A percentile compares a stretch with the other conserved stretches of the same genome.
Evolutionary conservation across 352 stramenopile species (phyloP).

Genomic region (Phytophthora hybrid): DNA sequence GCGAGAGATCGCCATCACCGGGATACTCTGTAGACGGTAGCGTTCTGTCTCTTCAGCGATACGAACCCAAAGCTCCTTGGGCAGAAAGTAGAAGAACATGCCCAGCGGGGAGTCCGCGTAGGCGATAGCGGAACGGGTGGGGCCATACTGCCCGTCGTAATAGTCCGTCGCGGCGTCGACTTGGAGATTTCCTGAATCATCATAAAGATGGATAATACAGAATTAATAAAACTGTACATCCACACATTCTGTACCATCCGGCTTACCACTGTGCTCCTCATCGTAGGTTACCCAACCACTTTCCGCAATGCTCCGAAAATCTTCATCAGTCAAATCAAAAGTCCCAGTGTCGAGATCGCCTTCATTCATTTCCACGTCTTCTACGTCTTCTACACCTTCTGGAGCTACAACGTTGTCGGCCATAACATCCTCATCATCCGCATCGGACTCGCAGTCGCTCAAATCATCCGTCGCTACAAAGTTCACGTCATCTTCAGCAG

Average conservation of each 20-base stretch:
- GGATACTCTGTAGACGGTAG: constrained; percentile 15
- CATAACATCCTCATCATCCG: constrained; percentile 17
- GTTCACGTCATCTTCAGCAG: constrained; percentile 14
- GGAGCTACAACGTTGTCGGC: constrained; percentile 2
- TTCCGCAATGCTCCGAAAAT: not conserved
- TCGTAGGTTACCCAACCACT: constrained; percentile 10
- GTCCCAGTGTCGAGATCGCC: not conserved
- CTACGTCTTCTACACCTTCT: constrained; percentile 11
- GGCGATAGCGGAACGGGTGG: constrained; percentile 18
- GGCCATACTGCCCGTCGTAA: constrained; percentile 13
- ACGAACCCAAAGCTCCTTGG: constrained; percentile 23
- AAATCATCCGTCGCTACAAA: not conserved
- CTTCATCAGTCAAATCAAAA: constrained; percentile 7
- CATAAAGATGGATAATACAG: not conserved
- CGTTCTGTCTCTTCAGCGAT: constrained; percentile 27
- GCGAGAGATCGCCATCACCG: not conserved
- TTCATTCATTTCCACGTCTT: constrained; percentile 2
- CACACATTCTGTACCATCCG: constrained; percentile 23
- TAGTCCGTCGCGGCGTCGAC: constrained; percentile 13
- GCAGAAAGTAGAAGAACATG: constrained; percentile 38
- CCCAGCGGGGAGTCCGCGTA: constrained; percentile 19
- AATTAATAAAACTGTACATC: too few species aligned
- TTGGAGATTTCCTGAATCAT: not conserved
- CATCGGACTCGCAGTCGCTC: constrained; percentile 4
- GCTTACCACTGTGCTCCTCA: constrained; percentile 23